Base-by-base conservation (phyloP, 1,284 basidiomycete genomes). In the Tilletia horrida region DNA sequence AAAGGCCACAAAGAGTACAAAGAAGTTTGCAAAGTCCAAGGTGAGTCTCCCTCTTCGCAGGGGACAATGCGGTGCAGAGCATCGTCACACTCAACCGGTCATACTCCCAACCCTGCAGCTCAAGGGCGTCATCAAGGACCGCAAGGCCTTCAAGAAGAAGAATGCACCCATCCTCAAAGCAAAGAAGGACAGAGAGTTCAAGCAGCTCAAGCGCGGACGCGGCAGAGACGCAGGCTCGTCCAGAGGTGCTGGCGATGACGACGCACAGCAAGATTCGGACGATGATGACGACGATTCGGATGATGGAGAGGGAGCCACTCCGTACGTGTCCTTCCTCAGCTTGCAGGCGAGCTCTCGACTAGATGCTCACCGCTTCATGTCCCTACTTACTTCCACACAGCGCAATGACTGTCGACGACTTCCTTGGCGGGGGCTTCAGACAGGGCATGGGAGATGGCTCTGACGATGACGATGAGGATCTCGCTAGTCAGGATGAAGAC, bases 391-490 rank as follows among this genome's bases (percentile, higher is more conserved):
- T 57, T n/a, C 18, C 40, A 27, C 44, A 50, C 14, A 69, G 66
- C 50, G 71, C 67, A 13, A 79, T 79, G 78, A 73, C 70, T 45
- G 80, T 81, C 23, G 80, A 80, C 35, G 79, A 79, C 27, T 81
- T 81, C 69, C 69, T 81, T 23, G 71, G 73, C 8, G 79, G 79
- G n/a, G 79, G 79, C 3, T 81, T 80, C 67, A 68, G 73, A 45
- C 52, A 67, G n/a, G 75, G 67, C 3, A 69, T 78, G 67, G 73
- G 59, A 11, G 69, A 45, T 25, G 29, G 16, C 3, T 31, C 11
- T 3, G 64, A 67, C 4, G 71, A 71, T 13, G 68, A 66, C 14
- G 67, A 66, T 2, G 35, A 40, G 6, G 35, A 40, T 40, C 35
- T 40, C 35, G 35, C 35, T 11, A 40, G 35, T 40, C 35, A 40